A percentile compares a stretch with the other conserved stretches of the same genome.
Evolutionary conservation across 1,284 basidiomycete genomes (phyloP).

Genomic region (Kalmanozyma brasiliensis): DNA sequence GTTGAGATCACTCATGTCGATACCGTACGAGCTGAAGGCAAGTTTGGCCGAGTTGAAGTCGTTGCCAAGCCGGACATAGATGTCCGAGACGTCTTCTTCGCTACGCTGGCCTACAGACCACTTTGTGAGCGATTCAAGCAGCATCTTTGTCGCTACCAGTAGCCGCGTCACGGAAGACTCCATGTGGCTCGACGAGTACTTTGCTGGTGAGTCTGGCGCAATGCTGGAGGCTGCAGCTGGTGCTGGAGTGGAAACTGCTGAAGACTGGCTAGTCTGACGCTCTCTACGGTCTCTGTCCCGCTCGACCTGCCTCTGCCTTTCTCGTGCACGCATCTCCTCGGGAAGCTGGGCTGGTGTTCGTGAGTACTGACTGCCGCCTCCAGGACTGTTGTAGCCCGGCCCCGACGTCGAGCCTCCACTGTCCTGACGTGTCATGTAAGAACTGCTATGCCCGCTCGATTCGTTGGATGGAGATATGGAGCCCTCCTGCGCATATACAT

Average conservation of each 20-base stretch:
- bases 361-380: constrained; percentile 13
- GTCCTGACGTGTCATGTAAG: constrained; percentile 39
- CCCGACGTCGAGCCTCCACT: constrained; percentile 34
- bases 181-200: constrained; percentile 70
- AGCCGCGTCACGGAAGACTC: constrained; percentile 93
- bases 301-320: constrained; percentile 44
- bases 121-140: constrained; percentile 88
- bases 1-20: constrained; percentile 91
- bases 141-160: constrained; percentile 91
- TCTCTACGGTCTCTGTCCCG: constrained; percentile 38
- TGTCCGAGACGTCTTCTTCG: constrained; percentile 89
- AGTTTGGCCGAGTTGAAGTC: constrained; percentile 94
- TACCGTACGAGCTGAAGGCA: constrained; percentile 85
- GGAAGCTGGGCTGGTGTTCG: constrained; percentile 48
- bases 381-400: constrained; percentile 28
- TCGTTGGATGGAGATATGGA: constrained; percentile 26
- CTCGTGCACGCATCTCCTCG: constrained; percentile 50
- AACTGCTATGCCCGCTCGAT: constrained; percentile 15
- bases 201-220: constrained; percentile 23
- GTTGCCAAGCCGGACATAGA: constrained; percentile 95
- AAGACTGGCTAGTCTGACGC: constrained; percentile 40
- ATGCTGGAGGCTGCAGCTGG: constrained; percentile 5
- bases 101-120: constrained; percentile 74
- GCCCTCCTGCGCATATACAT: constrained; percentile 33
- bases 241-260: constrained; percentile 14